Evolutionary conservation across 176 grass and related monocot genomes (phyloP), one percentile per base, ranked within the genome.

Genomic region (Phoenix dactylifera): DNA sequence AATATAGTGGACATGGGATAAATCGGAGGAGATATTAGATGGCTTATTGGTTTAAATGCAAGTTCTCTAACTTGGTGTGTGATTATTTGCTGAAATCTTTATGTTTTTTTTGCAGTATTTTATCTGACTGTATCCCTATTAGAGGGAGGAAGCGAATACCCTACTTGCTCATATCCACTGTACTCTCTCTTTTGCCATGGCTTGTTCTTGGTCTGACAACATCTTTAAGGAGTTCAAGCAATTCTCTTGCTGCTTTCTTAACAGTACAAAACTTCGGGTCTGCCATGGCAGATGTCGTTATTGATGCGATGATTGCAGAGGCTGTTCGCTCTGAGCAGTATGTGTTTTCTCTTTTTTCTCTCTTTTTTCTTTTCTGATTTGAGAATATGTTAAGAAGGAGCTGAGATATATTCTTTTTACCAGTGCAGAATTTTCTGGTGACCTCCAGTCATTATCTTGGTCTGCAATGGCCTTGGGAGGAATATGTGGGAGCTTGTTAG

Each of bases 221-320:
- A 59, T 25, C 69, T 66, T 64, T 78, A 26, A 85, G 87, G 64
- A 82, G 29, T 55, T 90, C 82, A 74, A 25, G 51, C 60, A 82
- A 79, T 73, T 63, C 65, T 18, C 65, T 90, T 67, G 79, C 82
- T 52, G 60, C 73, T 58, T 77, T 79, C 72, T 60, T 90, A 24
- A 55, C 75, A 54, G 23, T 82, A 70, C 87, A 86, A 67, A 90
- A 85, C 66, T 67, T 90, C 59, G 87, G 87, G 72, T 85, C 68
- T 79, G 87, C 87, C 22, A 79, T 85, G 82, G 79, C 87, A 59
- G 87, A 90, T 77, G 87, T 90, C 71, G 79, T 90, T 74, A 59
- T 86, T 74, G 87, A 90, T 71, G 87, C 87, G 55, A 90, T 90
- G 87, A 75, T 90, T 71, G 82, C 87, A 12, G 87, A 90, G 74